Evolutionary conservation across 2,329 filamentous ascomycete genomes (phyloP).

Genomic region (Cordyceps cateniannulata): DNA sequence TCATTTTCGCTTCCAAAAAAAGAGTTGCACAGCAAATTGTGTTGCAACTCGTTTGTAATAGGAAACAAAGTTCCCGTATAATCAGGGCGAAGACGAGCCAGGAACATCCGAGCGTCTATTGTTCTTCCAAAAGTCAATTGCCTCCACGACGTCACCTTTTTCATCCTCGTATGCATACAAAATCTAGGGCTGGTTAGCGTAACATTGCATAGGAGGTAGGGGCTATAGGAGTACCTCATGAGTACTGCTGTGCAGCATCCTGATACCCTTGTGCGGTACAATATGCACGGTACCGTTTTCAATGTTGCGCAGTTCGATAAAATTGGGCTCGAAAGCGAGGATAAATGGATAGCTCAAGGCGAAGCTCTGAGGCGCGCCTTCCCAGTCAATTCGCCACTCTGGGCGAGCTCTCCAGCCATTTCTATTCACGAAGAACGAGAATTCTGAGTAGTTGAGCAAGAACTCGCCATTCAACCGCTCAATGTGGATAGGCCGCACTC

Average conservation of each 20-base stretch:
- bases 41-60: not conserved
- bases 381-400: slow-evolving; percentile 97
- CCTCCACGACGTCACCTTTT: slow-evolving; percentile 82
- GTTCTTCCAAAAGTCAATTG: slow-evolving; percentile 91
- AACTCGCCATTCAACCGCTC: slow-evolving; percentile 97
- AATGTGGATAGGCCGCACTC: slow-evolving; percentile 91
- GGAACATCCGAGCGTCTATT: slow-evolving; percentile 43
- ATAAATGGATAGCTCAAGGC: slow-evolving; percentile 96
- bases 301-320: slow-evolving; percentile 93
- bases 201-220: not conserved
- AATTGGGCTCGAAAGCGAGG: slow-evolving; percentile 92
- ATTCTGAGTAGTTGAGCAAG: slow-evolving; percentile 95
- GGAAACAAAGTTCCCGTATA: not conserved
- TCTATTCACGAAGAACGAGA: slow-evolving; percentile 97
- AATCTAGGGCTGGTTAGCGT: slow-evolving; percentile 55
- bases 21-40: not conserved
- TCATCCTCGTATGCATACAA: slow-evolving; percentile 97
- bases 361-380: slow-evolving; percentile 86
- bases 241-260: slow-evolving; percentile 95
- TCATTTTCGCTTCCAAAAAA: slow-evolving; percentile 9
- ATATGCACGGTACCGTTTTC: slow-evolving; percentile 94
- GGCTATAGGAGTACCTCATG: slow-evolving; percentile 68
- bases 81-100: slow-evolving; percentile 17
- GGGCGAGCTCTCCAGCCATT: slow-evolving; percentile 95
- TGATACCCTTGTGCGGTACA: slow-evolving; percentile 90